These are phyloP conservation scores for Bryum argenteum DNA, from an alignment of 225 moss, liverwort and hornwort genomes.

Conservation along the genomic window DNA sequence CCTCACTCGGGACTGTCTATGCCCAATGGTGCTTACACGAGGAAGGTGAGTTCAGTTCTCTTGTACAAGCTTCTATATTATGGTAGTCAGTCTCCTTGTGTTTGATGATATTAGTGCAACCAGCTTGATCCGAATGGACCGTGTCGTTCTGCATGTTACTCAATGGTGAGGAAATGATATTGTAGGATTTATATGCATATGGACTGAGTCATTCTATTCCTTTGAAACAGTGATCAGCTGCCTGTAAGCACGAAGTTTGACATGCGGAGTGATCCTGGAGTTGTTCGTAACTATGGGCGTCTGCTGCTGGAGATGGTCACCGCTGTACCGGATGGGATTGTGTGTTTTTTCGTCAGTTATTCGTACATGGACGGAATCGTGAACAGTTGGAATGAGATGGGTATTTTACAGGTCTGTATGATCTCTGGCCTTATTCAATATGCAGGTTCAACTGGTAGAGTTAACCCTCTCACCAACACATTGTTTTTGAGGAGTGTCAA, in stretches of 20 bases:
- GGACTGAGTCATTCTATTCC: slow-evolving; percentile 5
- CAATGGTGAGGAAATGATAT: slow-evolving; percentile 9
- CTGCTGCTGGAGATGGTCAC: slow-evolving; percentile 92
- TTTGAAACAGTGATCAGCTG: slow-evolving; percentile 83
- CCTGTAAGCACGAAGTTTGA: slow-evolving; percentile 99
- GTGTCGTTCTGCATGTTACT: slow-evolving; percentile 2
- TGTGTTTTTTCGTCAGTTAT: slow-evolving; percentile 99
- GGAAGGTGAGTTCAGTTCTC: slow-evolving; percentile 69
- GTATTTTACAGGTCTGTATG: slow-evolving; percentile 80
- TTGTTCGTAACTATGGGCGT: slow-evolving; percentile 96
- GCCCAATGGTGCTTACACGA: slow-evolving; percentile 97
- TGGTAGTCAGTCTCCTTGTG: not conserved
- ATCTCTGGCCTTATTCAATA: slow-evolving; percentile 7
- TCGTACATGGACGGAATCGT: slow-evolving; percentile 99
- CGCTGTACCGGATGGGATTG: slow-evolving; percentile 96
- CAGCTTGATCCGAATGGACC: not conserved
- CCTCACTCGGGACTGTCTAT: slow-evolving; percentile 92
- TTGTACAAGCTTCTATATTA: slow-evolving; percentile 3
- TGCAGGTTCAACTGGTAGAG: slow-evolving; percentile 3
- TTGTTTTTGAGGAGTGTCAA: not conserved
- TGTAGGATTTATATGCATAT: not conserved
- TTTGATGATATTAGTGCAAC: slow-evolving; percentile 2
- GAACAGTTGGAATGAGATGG: slow-evolving; percentile 99
- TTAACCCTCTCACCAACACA: too few relatives aligned
- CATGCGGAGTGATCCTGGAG: slow-evolving; percentile 99